Evolutionary conservation across 352 stramenopile genomes (phyloP).

Genomic region (Saprolegnia parasitica): DNA sequence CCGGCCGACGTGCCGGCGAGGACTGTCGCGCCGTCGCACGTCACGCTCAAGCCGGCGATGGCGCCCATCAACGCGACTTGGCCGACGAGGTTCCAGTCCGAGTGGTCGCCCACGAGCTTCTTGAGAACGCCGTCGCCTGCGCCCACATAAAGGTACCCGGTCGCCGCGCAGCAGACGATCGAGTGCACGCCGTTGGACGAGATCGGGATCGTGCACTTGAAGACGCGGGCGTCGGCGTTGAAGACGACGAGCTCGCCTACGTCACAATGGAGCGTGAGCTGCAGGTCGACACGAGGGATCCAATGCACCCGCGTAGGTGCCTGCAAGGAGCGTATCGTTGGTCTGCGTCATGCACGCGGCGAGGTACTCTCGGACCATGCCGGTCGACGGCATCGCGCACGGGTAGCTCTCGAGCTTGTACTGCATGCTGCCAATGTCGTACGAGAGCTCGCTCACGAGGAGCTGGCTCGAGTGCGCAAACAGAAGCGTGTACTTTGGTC

Average conservation of each 20-base stretch:
- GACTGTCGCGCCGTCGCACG: slow-evolving; percentile 44
- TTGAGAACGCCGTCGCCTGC: slow-evolving; percentile 83
- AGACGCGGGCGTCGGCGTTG: slow-evolving; percentile 57
- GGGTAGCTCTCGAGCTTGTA: slow-evolving; percentile 63
- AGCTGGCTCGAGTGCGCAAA: slow-evolving; percentile 69
- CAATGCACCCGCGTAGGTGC: slow-evolving; percentile 41
- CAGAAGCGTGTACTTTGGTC: slow-evolving; percentile 60
- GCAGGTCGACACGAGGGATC: background rate
- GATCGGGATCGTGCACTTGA: slow-evolving; percentile 56
- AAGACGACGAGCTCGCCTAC: slow-evolving; percentile 84
- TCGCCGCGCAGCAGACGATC: slow-evolving; percentile 53
- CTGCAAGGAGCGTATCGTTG: slow-evolving; percentile 54
- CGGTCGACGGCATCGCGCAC: slow-evolving; percentile 69
- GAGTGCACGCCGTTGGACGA: slow-evolving; percentile 74
- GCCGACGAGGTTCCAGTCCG: slow-evolving; percentile 75
- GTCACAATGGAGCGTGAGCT: slow-evolving; percentile 4
- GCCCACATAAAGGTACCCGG: slow-evolving; percentile 70
- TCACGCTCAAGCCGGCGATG: slow-evolving; percentile 70
- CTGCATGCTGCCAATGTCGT: slow-evolving; percentile 73
- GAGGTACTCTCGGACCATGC: slow-evolving; percentile 61
- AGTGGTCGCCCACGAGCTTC: slow-evolving; percentile 68
- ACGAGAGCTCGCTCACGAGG: slow-evolving; percentile 53
- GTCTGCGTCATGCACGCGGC: slow-evolving; percentile 52
- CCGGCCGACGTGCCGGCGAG: slow-evolving; percentile 68
- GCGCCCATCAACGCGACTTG: slow-evolving; percentile 80